Evolutionary conservation across 163 green algal genomes (phyloP).

Genomic region (Chloromonas sp.): DNA sequence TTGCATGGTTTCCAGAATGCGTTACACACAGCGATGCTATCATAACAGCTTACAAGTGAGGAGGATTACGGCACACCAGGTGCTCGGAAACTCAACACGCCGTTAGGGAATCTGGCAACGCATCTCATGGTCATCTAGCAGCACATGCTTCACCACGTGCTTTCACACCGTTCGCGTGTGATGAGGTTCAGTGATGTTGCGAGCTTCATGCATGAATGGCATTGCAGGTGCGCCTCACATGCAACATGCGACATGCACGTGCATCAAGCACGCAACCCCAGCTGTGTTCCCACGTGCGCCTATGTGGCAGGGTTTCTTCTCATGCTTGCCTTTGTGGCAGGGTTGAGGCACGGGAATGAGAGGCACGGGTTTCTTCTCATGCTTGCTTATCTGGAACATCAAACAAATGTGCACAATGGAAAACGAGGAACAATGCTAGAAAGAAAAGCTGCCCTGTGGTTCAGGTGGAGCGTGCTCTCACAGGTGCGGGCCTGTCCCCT

Average conservation of each 20-base stretch:
- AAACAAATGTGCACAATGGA: no score
- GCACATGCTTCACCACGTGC: not conserved
- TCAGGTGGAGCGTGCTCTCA: not conserved
- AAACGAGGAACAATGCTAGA: no score
- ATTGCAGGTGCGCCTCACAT: not conserved
- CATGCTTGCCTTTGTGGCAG: not conserved
- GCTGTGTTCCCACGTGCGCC: not conserved
- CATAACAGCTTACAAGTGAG: no score
- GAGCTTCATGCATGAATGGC: not conserved
- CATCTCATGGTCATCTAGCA: not conserved
- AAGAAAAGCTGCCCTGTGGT: not conserved
- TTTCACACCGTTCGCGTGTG: no score
- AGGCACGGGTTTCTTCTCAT: no score
- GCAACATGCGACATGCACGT: not conserved
- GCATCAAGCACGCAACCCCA: not conserved
- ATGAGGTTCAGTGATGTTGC: not conserved
- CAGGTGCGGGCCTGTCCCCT: not conserved
- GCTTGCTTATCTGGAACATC: no score
- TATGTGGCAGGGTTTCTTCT: not conserved
- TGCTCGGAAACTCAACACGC: not conserved
- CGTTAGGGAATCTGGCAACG: not conserved
- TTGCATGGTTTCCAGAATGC: no score
- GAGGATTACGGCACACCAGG: no score
- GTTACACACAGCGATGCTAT: no score
- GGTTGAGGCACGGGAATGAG: not conserved